Evolutionary conservation across 2,329 filamentous ascomycete genomes (phyloP).

Genomic region (Fusarium torulosum): DNA sequence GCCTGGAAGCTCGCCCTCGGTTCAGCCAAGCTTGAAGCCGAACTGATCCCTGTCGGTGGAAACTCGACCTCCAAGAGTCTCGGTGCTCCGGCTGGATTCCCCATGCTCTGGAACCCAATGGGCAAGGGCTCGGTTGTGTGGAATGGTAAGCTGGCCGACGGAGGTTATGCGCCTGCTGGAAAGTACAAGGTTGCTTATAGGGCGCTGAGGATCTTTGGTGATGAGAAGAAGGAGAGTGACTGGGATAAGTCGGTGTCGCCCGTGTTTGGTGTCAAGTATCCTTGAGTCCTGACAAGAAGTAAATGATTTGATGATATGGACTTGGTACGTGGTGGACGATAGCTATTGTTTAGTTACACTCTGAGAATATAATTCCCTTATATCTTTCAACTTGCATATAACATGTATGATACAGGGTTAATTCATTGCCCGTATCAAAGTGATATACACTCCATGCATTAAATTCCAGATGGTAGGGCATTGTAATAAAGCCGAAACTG

Average conservation of each 20-base stretch:
- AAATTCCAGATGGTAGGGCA: constrained; percentile 21
- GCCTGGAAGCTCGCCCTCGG: constrained; percentile 60
- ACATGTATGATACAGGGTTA: too few species aligned
- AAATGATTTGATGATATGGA: not conserved
- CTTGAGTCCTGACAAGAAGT: not conserved
- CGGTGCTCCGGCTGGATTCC: constrained; percentile 50
- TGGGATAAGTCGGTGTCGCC: constrained; percentile 61
- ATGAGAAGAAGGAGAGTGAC: constrained; percentile 58
- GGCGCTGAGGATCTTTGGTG: constrained; percentile 65
- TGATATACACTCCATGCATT: too few species aligned
- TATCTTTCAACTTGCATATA: not conserved
- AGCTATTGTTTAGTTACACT: not conserved
- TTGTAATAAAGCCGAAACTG: constrained; percentile 28
- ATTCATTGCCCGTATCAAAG: too few species aligned
- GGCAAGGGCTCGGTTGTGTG: constrained; percentile 50
- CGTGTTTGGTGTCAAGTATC: constrained; percentile 60
- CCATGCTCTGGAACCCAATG: constrained; percentile 51
- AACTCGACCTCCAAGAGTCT: constrained; percentile 26
- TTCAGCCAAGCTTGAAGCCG: constrained; percentile 57
- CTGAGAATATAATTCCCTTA: not conserved
- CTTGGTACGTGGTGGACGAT: not conserved
- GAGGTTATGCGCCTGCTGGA: constrained; percentile 62
- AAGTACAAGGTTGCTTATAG: constrained; percentile 63
- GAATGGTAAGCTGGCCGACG: constrained; percentile 62
- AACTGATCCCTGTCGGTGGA: constrained; percentile 56